Evolutionary conservation across 148 eudicot genomes (phyloP), one percentile per base, ranked within the genome.

Genomic region (Rhododendron molle): DNA sequence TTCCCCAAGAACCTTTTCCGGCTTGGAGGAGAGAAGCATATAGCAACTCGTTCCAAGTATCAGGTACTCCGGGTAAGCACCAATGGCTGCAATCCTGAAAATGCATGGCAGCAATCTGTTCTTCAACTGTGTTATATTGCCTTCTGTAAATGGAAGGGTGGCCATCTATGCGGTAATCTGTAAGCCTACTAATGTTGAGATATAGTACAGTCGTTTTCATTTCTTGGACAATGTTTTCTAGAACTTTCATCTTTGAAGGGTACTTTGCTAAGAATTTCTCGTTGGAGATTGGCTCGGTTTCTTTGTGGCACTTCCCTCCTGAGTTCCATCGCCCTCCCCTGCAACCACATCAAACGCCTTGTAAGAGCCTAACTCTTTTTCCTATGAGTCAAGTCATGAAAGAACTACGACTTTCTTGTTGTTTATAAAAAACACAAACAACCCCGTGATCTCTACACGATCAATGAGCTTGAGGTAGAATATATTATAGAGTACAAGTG

Each of bases 321-420:
- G 98, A 93, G 85, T 97, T 95, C 99, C 99, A 97, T 47, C 90
- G 94, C 18, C 99, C 99, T 77, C 98, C 98, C 76, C 99, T 97
- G 94, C 85, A 90, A 82, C 80, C 56, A 86, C 47, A 58, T 60
- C 28, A 81, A 84, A 83, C 47, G 50, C 32, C 38, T 7, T 62
- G 38, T 40, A 5, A 32, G 43, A 28, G 11, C 62, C 3, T 14
- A 20, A 44, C 12, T 83, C 65, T 49, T 83, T 83, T 46, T 47
- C 5, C 15, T 47, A 3, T 47, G 56, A 76, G 2, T 47, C 21
- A 7, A 26, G n/a, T 80, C 34, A 23, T 46, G 52, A n/a, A 78
- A 50, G 52, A 46, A 43, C 46, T 23, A 77, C n/a, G 11, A 30
- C 43, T 52, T 80, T 80, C 36, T 15, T 6, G 13, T 26, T 7